phyloP scores from a whole-genome alignment of 2,329 filamentous ascomycete species.

The Alternaria rosae region DNA sequence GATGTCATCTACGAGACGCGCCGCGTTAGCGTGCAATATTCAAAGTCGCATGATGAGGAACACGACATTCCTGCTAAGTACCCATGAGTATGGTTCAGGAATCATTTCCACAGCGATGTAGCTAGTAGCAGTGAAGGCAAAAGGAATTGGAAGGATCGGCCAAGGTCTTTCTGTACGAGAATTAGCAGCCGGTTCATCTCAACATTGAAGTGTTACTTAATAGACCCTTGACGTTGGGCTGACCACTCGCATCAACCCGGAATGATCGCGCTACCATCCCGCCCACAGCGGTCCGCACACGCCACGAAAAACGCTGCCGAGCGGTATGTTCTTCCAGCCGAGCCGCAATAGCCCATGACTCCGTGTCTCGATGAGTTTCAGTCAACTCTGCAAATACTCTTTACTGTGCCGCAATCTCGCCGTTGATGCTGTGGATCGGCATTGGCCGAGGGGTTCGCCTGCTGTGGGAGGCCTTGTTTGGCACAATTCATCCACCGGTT shows the following conservation, averaged over 20 bases:
- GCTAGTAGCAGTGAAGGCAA: not conserved
- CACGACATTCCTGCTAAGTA: constrained; percentile 1
- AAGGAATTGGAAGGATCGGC: not conserved
- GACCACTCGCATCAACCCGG: not conserved
- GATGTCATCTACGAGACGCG: constrained; percentile 33
- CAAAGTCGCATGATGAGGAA: constrained; percentile 16
- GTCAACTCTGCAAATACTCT: not conserved
- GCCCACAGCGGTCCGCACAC: constrained; percentile 5
- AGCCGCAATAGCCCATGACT: not conserved
- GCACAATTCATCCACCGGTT: constrained; percentile 12
- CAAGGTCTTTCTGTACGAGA: not conserved
- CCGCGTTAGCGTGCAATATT: constrained; percentile 30
- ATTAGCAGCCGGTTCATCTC: constrained; percentile 1
- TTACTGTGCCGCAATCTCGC: constrained; percentile 9
- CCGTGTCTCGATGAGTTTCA: not conserved
- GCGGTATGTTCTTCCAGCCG: constrained; percentile 5
- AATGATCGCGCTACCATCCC: not conserved
- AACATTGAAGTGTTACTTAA: not conserved
- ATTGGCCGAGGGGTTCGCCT: constrained; percentile 9
- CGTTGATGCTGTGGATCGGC: not conserved
- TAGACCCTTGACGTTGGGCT: not conserved
- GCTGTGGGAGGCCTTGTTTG: not conserved
- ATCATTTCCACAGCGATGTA: not conserved
- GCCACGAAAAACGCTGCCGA: not conserved
- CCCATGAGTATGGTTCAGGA: constrained; percentile 5